Evolutionary conservation across 331 rosid species (phyloP), one percentile per base, ranked within the genome.

Genomic region (Quercus phellos): DNA sequence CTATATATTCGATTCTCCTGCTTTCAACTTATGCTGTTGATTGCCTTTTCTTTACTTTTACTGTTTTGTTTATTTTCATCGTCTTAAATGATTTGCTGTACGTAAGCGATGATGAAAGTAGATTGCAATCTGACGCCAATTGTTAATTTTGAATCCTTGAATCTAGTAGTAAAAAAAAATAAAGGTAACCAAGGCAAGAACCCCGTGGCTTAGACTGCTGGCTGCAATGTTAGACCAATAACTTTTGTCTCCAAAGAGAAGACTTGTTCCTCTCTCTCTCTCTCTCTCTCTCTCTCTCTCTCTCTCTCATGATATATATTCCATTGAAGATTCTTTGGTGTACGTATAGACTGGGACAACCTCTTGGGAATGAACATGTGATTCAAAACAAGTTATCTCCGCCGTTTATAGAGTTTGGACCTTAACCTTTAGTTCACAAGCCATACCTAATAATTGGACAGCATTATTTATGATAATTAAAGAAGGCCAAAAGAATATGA

Each of bases 91-190:
- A 27, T 12, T 13, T 32, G 19, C 6, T 7, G 17, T 64, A 73
- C 78, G 83, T 73, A 64, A 79, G 83, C 78, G 22, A 27, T 79
- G 83, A 79, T 66, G 74, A 29, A 66, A 74, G 8, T 34, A 35
- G 2, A 66, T 73, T 17, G 51, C 59, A 51, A 73, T 46, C 43
- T 79, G 74, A 73, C 78, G 78, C 67, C 17, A 12, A 14, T 13
- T 46, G 46, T 43, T 32, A 46, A 46, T 22, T 66, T 66, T 34
- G 6, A 27, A 61, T 19, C 2, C 38, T 60, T 2, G 50, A 66
- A 34, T 46, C 71, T 11, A 13, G 53, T 46, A 46, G 53, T 46
- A 46, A 46, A 46, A 13, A 13, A 46, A 3, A 46, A 46, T 10
- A 46, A 46, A 46, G 53, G 16, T 11, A 2, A 46, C 17, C 53